Conservation (phyloP, 441 rosid species). For the Sinapis alba region DNA sequence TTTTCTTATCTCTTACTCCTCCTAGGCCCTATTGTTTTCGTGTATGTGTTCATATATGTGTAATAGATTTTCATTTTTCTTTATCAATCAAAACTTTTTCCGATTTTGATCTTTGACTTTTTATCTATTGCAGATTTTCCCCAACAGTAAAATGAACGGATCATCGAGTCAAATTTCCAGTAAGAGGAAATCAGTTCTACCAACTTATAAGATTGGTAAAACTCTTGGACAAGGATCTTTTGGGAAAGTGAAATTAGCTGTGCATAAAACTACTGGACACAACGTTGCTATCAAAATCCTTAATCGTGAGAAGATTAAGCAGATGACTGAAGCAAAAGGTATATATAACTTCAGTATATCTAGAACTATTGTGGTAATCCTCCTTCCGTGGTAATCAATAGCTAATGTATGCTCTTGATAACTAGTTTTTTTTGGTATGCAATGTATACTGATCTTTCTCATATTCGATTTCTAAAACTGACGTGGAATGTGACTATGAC, state of each 20-base stretch:
- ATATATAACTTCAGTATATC: not conserved
- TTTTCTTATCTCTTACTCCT: not conserved
- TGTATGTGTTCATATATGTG: constrained; percentile 14
- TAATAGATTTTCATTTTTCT: not conserved
- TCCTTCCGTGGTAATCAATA: not conserved
- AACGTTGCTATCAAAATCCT: constrained; percentile 95
- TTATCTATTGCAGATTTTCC: not conserved
- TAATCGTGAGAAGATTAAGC: constrained; percentile 74
- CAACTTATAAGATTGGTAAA: constrained; percentile 79
- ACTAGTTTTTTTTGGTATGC: not conserved
- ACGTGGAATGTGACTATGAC: not conserved
- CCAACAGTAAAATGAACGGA: constrained; percentile 50
- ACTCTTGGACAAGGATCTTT: constrained; percentile 89
- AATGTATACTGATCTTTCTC: not conserved
- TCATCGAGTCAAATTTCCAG: constrained; percentile 45
- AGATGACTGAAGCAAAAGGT: constrained; percentile 86
- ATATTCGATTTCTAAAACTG: not conserved
- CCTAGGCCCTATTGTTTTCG: not conserved
- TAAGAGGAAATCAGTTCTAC: constrained; percentile 49
- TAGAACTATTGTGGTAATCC: not conserved
- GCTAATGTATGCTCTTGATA: not conserved
- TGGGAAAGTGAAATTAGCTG: constrained; percentile 88
- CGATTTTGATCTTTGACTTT: not conserved
- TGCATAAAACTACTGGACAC: constrained; percentile 75
- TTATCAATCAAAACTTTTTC: not conserved